Evolutionary conservation across 352 stramenopile species (phyloP), one percentile per base, ranked within the genome.

Genomic region (Thalassiosira livingstoniorum): DNA sequence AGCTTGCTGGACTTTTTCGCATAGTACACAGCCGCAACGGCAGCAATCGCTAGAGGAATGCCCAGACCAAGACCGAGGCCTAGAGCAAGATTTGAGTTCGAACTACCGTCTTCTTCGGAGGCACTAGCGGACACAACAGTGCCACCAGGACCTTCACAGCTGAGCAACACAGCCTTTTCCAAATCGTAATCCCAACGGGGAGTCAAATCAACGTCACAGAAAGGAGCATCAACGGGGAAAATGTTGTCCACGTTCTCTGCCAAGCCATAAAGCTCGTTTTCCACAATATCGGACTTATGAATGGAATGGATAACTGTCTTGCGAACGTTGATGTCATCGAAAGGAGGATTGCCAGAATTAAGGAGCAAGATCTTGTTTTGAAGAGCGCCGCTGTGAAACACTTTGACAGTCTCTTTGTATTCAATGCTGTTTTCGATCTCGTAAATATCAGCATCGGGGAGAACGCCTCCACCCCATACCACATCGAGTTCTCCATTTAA

Each of bases 291-390:
- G 13, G 42, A 66, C 51, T 91, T 92, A 74, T 92, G 43, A 55
- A 92, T 77, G 7, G 71, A 78, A 71, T 89, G 83, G 21, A 85
- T 91, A 31, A 93, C 80, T 3, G 80, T 65, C 27, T 87, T 62
- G 11, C 88, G 86, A 13, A 87, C 57, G 3, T 64, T 75, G 27
- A 90, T 88, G 62, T 90, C 78, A 69, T 89, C 55, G 2, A 72
- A 84, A 4, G 85, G 87, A 18, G 67, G 11, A 32, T 81, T 80
- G 37, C 62, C 65, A 1, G 64, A 58, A 60, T 91, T 93, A 3
- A 92, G 65, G 10, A 93, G 54, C 13, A 93, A n/a, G n/a, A 92
- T 35, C 32, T 53, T 39, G 69, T 92, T 18, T 32, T 81, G 78
- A 31, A 82, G 32, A 13, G 85, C 74, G 15, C 78, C 78, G 23